Evolutionary conservation across 257 asterid genomes (phyloP).

Genomic region (Anisodus acutangulus): DNA sequence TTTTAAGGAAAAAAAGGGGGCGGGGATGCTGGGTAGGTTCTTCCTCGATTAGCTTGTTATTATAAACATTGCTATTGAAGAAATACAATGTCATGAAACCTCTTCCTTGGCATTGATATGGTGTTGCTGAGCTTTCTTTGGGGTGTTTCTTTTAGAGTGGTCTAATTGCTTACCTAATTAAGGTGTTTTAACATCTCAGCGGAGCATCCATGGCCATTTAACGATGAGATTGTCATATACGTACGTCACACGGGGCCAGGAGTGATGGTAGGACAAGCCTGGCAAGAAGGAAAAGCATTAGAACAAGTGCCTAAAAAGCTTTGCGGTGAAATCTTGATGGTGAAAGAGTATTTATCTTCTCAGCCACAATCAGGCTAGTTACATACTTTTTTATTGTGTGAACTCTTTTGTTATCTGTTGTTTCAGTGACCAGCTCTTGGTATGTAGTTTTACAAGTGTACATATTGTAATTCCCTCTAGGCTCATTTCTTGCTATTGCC

Average conservation of each 20-base stretch:
- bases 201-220: conserved; percentile 82
- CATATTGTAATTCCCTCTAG: not conserved
- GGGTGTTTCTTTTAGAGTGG: not conserved
- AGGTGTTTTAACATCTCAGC: conserved; percentile 45
- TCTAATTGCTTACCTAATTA: not conserved
- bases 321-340: conserved; percentile 78
- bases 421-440: not conserved
- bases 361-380: conserved; percentile 22
- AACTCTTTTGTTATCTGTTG: not conserved
- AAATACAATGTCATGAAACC: not conserved
- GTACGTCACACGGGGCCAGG: conserved; percentile 83
- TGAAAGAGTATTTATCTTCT: conserved; percentile 52
- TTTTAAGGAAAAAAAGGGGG: not conserved
- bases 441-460: not conserved
- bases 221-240: conserved; percentile 74
- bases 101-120: not conserved
- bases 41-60: not conserved
- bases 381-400: not conserved
- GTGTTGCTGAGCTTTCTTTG: not conserved
- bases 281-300: conserved; percentile 84
- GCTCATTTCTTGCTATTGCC: conserved; percentile 13
- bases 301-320: conserved; percentile 79
- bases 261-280: conserved; percentile 81
- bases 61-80: not conserved
- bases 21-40: not conserved